Base-by-base conservation (phyloP, 2,329 filamentous ascomycete genomes). In the Trichoderma koningii region DNA sequence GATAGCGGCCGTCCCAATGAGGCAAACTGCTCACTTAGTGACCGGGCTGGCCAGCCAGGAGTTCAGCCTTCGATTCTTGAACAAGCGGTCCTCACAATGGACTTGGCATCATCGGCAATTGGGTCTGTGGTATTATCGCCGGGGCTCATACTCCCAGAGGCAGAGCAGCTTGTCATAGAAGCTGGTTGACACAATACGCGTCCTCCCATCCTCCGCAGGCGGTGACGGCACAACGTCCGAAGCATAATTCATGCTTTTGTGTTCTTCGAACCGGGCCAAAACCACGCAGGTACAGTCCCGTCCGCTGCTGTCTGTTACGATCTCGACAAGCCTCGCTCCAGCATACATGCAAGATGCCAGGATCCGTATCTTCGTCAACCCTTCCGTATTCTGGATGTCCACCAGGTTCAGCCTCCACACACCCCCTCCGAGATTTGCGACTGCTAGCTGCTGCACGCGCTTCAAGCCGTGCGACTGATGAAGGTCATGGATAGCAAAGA, bases 291-390 rank as follows among this genome's bases (percentile, higher is more conserved):
- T 73, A 84, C 89, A 92, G 19, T 68, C 68, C n/a, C 64, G 78
- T 66, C 67, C 76, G 1, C 67, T 76, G 1, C 76, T 71, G 1
- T 74, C 72, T 28, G 78, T 73, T 10, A 70, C 66, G 19, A 86
- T 71, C 45, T 81, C 77, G 7, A 89, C 71, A n/a, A 98, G 77
- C 62, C 89, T 85, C 10, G 87, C 83, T 0, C 95, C 95, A 2
- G 90, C 92, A 79, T 97, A 90, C 94, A 98, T 98, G 73, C 95
- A 97, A 52, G 92, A 96, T 17, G 89, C 93, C 47, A 97, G 79
- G n/a, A 96, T 78, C 51, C 82, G 74, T 30, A 78, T 66, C 55
- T 74, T 73, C 68, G 72, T 74, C 10, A 51, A 66, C 63, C 73
- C 76, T 5, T 53, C 67, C 19, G 66, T 66, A 19, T 66, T 52